Evolutionary conservation across 208 protist genomes (phyloP), one percentile per base, ranked within the genome.

Genomic region (Acanthamoeba sp.): DNA sequence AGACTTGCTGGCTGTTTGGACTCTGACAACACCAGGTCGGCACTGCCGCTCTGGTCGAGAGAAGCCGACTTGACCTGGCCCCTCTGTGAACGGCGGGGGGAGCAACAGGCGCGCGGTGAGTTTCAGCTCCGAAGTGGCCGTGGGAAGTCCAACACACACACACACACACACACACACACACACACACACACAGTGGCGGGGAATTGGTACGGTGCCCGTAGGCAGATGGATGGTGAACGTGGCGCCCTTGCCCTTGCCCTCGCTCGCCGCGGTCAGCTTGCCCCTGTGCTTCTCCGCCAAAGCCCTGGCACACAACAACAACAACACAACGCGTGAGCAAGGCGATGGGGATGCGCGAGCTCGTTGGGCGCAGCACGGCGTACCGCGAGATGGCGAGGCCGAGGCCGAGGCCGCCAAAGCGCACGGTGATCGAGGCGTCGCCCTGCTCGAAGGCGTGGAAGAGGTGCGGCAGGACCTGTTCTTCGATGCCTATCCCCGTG

Each of bases 301-400:
- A 20, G 84, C 73, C 27, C 84, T 91, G 84, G 18, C 29, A n/a
- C n/a, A n/a, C n/a, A n/a, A n/a, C n/a, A n/a, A n/a, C n/a, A n/a
- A n/a, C n/a, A n/a, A n/a, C n/a, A n/a, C n/a, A n/a, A n/a, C n/a
- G n/a, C n/a, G n/a, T n/a, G n/a, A n/a, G n/a, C n/a, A n/a, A n/a
- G n/a, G n/a, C n/a, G n/a, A n/a, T n/a, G n/a, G n/a, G n/a, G n/a
- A n/a, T n/a, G n/a, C n/a, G n/a, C n/a, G n/a, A n/a, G n/a, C n/a
- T n/a, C n/a, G n/a, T n/a, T n/a, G n/a, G n/a, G n/a, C 22, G 73
- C 20, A 34, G 14, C 14, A 84, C 14, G 71, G 71, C 29, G 71
- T 91, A 91, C 84, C 57, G n/a, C n/a, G 84, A 64, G 38, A 91
- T 91, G 84, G 84, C 42, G 4, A 91, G 55, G 7, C 85, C 85